Conservation (phyloP, 768 basidiomycete species). For the Botryobasidium botryosum region DNA sequence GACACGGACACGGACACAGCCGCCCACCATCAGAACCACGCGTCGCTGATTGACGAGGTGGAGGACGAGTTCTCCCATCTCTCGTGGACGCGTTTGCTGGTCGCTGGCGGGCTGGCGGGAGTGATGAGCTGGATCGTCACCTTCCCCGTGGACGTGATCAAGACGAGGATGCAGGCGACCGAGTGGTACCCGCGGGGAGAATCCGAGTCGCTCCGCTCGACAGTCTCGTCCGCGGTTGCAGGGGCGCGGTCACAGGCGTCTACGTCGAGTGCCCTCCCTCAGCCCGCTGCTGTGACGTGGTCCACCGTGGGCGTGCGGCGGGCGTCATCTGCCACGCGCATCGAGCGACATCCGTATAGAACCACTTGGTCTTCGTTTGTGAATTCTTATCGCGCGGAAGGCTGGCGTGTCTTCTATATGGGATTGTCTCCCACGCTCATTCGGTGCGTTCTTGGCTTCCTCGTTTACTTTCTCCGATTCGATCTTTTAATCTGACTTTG, state of each 20-base stretch:
- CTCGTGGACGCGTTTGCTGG: constrained; percentile 41
- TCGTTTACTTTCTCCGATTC: constrained; percentile 1
- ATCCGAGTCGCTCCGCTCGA: no score
- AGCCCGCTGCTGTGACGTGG: constrained; percentile 3
- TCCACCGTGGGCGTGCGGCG: no score
- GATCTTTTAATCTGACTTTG: neutral
- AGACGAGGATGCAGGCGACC: constrained; percentile 67
- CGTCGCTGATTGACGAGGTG: constrained; percentile 26
- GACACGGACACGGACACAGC: constrained; percentile 4
- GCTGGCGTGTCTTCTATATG: constrained; percentile 50
- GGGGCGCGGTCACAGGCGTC: no score
- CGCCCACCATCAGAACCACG: constrained; percentile 16
- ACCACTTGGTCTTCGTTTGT: constrained; percentile 35
- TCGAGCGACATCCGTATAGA: constrained; percentile 34
- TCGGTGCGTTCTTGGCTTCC: constrained; percentile 30
- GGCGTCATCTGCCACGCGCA: neutral
- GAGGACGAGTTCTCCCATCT: constrained; percentile 23
- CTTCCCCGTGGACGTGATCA: constrained; percentile 80
- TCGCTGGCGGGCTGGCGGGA: constrained; percentile 66
- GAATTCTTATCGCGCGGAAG: constrained; percentile 46
- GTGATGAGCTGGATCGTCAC: constrained; percentile 62
- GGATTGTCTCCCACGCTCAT: constrained; percentile 71
- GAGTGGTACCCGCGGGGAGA: constrained; percentile 7
- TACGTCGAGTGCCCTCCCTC: no score
- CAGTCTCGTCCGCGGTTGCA: constrained; percentile 3